phyloP scores from a whole-genome alignment of 2,329 filamentous ascomycete species.

The Penicillium sp. region DNA sequence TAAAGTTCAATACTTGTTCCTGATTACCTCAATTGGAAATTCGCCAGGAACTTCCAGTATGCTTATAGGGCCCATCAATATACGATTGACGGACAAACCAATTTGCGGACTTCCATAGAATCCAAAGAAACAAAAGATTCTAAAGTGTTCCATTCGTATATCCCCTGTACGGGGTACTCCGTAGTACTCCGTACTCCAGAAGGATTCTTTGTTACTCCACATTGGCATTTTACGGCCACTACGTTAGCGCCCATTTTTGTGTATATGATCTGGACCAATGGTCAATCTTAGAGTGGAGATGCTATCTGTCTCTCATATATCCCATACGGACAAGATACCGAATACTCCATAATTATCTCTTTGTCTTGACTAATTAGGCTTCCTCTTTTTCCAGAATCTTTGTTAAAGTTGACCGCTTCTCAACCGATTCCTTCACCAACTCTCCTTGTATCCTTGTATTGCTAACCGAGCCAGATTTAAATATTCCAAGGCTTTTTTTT shows the following conservation, averaged over 20 bases:
- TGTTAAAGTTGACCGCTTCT: slow-evolving; percentile 16
- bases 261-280: not conserved
- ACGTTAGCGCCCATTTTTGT: slow-evolving; percentile 2
- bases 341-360: no score
- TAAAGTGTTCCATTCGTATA: not conserved
- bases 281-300: not conserved
- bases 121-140: not conserved
- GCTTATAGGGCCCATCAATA: not conserved
- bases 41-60: not conserved
- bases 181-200: no score
- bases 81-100: not conserved
- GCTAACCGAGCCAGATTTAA: slow-evolving; percentile 3
- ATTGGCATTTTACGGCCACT: slow-evolving; percentile 1
- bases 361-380: not conserved
- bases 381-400: slow-evolving; percentile 8
- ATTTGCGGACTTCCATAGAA: not conserved
- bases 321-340: not conserved
- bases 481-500: not conserved
- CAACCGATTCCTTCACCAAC: slow-evolving; percentile 15
- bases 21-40: not conserved
- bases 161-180: not conserved
- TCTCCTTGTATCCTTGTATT: slow-evolving; percentile 4
- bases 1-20: not conserved
- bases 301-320: not conserved
- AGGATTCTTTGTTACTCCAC: not conserved